Evolutionary conservation across 2,329 filamentous ascomycete genomes (phyloP), one percentile per base, ranked within the genome.

Genomic region (Hortaea werneckii): DNA sequence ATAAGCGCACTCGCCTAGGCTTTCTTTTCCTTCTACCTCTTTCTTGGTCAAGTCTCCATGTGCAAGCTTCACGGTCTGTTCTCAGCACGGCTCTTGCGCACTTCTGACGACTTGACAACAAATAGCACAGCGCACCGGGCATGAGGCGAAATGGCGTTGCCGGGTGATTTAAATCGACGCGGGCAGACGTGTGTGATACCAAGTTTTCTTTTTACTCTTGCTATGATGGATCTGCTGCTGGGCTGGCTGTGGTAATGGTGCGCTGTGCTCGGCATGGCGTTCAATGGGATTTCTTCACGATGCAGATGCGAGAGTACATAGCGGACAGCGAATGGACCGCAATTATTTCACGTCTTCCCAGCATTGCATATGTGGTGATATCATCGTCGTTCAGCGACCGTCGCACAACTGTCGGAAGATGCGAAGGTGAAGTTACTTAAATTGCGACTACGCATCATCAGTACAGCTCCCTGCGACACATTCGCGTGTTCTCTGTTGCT

Each of bases 111-210:
- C 32, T 12, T 39, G 37, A 50, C 20, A 20, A 20, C 20, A 20
- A 20, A 32, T 26, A 35, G 44, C 40, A 37, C 40, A 29, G 9
- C 27, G 40, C 26, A n/a, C 41, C 13, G 37, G 46, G 5, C 26
- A 11, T 37, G 40, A 30, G 12, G 50, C 46, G 43, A 46, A 52
- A 52, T 40, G 50, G 50, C 47, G 50, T 50, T 47, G 49, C 44
- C 29, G 45, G 39, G 27, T 32, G 32, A n/a, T 35, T 35, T n/a
- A 35, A 9, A 8, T 38, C 30, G 37, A 40, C 35, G 35, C 11
- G 29, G 20, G 20, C 20, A 20, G 20, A 20, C 37, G 30, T 46
- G 50, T 50, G 50, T 52, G 50, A 52, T 52, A 52, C 47, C 50
- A 52, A 32, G 29, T 20, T 28, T 20, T 46, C 32, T 41, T 20